Percentiles rank a stretch among this genome's conserved stretches.
Conservation (phyloP, 139 green algal genomes). For the Parachlorella kessleri region DNA sequence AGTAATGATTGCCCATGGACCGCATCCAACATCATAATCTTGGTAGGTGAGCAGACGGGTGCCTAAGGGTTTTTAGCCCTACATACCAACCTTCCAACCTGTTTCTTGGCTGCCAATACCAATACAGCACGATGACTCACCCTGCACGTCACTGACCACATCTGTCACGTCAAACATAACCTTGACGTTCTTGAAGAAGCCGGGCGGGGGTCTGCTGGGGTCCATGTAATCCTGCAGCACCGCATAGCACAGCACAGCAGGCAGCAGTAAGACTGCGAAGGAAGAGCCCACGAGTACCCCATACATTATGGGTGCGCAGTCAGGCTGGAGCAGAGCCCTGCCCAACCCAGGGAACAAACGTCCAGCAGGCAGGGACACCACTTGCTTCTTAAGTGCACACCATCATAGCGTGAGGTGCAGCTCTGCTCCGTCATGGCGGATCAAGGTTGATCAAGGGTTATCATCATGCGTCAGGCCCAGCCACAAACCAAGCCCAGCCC, state of each 20-base stretch:
- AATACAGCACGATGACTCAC: neutral
- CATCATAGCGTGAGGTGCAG: too few species aligned
- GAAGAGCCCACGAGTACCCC: too few species aligned
- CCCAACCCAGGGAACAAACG: too few species aligned
- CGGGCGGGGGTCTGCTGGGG: slow-evolving; percentile 40
- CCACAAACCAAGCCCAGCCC: neutral
- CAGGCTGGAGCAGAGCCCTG: too few species aligned
- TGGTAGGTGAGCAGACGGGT: too few species aligned
- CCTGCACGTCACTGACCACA: slow-evolving; percentile 73
- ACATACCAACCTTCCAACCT: neutral
- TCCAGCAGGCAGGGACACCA: too few species aligned
- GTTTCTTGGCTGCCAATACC: neutral
- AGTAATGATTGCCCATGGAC: neutral
- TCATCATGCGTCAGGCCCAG: neutral
- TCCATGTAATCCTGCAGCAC: slow-evolving; percentile 71
- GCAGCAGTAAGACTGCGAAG: too few species aligned
- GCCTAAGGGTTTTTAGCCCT: too few species aligned
- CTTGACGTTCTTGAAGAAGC: slow-evolving; percentile 77
- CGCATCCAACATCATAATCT: neutral
- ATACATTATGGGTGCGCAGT: too few species aligned
- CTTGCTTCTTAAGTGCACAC: too few species aligned
- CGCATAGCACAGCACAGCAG: neutral
- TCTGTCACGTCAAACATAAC: slow-evolving; percentile 89
- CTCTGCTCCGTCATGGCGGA: slow-evolving; percentile 1
- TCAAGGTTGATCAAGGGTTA: neutral